phyloP scores from a whole-genome alignment of 805 yeast species.

The Clavispora phyllophila region DNA sequence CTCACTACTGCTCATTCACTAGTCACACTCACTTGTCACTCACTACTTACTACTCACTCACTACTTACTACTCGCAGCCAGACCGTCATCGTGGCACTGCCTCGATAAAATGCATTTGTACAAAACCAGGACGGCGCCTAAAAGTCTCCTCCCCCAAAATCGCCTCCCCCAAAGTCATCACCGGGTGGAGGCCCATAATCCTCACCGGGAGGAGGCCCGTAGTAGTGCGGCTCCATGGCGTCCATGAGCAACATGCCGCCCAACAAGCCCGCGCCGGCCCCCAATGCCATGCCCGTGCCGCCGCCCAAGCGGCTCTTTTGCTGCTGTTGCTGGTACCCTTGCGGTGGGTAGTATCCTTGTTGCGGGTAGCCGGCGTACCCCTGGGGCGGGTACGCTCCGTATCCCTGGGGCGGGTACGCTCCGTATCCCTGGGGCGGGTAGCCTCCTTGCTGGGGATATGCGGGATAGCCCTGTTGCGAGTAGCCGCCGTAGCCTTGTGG shows the following conservation, averaged over 20 bases:
- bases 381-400: slow-evolving; percentile 14
- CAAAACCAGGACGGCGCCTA: neutral
- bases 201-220: slow-evolving; percentile 23
- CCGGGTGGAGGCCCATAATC: too few species aligned
- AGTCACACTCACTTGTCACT: too few species aligned
- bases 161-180: slow-evolving; percentile 11
- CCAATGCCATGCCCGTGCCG: slow-evolving; percentile 38
- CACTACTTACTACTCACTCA: too few species aligned
- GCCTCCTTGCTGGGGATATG: slow-evolving; percentile 4
- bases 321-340: slow-evolving; percentile 8
- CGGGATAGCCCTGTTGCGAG: slow-evolving; percentile 20
- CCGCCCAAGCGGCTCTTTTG: slow-evolving; percentile 35
- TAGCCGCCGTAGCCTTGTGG: slow-evolving; percentile 27
- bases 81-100: too few species aligned
- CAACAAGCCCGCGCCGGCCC: slow-evolving; percentile 49
- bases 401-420: slow-evolving; percentile 26
- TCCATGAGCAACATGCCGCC: slow-evolving; percentile 55
- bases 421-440: slow-evolving; percentile 27
- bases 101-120: neutral
- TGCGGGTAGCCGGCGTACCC: neutral
- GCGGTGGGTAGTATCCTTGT: slow-evolving; percentile 1
- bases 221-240: slow-evolving; percentile 30
- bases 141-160: slow-evolving; percentile 1
- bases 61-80: too few species aligned
- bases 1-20: too few species aligned